phyloP scores from a whole-genome alignment of 371 early-diverging fungal species.

The Mucor irregularis region DNA sequence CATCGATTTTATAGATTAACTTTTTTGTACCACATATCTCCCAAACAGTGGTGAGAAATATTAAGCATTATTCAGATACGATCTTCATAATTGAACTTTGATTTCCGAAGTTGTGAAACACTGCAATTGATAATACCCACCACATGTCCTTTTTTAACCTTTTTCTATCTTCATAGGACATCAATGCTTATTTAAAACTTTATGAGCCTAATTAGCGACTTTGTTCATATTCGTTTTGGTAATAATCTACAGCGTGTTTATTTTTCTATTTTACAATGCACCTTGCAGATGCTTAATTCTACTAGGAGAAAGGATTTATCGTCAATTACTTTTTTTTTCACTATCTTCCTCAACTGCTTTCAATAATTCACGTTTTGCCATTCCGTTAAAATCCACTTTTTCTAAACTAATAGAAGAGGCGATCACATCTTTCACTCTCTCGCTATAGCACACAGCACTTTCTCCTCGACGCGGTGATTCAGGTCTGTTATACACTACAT shows the following conservation, averaged over 20 bases:
- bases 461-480: slow-evolving; percentile 17
- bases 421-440: slow-evolving; percentile 30
- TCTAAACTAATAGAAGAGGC: slow-evolving; percentile 24
- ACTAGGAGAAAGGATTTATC: not conserved
- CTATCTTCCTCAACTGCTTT: slow-evolving; percentile 12
- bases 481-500: slow-evolving; percentile 35
- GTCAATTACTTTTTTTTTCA: not conserved
- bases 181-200: no score
- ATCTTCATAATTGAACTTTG: no score
- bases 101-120: no score
- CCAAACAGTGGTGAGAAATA: not conserved
- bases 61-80: no score
- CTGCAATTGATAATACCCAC: no score
- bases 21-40: not conserved
- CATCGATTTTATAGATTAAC: not conserved
- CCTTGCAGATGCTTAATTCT: no score
- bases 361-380: slow-evolving; percentile 39
- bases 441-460: slow-evolving; percentile 26
- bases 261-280: no score
- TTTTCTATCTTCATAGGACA: no score
- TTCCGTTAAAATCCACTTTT: slow-evolving; percentile 44
- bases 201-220: no score
- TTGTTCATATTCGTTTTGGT: no score
- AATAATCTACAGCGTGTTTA: no score
- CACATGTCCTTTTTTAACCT: no score